These are phyloP conservation scores for Zymoseptoria tritici DNA, from an alignment of 2,329 filamentous ascomycete species.

Conservation along the genomic window DNA sequence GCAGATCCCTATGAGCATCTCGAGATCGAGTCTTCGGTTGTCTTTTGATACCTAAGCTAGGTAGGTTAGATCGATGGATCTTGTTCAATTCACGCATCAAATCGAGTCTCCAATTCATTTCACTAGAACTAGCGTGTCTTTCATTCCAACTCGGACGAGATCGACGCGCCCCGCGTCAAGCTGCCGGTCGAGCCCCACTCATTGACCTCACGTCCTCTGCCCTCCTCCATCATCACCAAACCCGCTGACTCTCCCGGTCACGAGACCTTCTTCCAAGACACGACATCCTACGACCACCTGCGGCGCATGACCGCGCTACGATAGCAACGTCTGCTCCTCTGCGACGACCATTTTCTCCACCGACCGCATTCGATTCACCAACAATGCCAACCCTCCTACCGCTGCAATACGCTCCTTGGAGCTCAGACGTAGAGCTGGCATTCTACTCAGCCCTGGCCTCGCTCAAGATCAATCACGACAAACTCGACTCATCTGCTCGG, in stretches of 20 bases:
- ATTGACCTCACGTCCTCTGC: neutral
- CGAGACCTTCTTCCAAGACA: neutral
- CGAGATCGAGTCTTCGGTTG: no score
- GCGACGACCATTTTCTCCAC: neutral
- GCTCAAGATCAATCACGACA: constrained; percentile 93
- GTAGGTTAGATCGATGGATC: no score
- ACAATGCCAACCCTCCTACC: constrained; percentile 20
- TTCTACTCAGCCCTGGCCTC: constrained; percentile 92
- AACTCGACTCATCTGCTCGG: constrained; percentile 87
- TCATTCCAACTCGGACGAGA: neutral
- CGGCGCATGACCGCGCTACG: neutral
- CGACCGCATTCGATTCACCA: neutral
- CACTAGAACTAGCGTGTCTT: neutral
- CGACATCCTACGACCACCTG: neutral
- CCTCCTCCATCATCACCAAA: neutral
- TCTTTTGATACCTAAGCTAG: no score
- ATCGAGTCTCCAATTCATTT: neutral
- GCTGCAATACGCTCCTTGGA: constrained; percentile 78
- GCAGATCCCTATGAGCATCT: constrained; percentile 71
- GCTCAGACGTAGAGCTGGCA: constrained; percentile 87
- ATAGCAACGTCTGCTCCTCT: neutral
- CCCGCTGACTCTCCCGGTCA: neutral
- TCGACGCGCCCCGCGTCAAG: neutral
- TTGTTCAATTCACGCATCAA: neutral
- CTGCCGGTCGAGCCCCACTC: neutral